Conservation (phyloP, 148 eudicot genomes). For the Tetragonia tetragonoides region DNA sequence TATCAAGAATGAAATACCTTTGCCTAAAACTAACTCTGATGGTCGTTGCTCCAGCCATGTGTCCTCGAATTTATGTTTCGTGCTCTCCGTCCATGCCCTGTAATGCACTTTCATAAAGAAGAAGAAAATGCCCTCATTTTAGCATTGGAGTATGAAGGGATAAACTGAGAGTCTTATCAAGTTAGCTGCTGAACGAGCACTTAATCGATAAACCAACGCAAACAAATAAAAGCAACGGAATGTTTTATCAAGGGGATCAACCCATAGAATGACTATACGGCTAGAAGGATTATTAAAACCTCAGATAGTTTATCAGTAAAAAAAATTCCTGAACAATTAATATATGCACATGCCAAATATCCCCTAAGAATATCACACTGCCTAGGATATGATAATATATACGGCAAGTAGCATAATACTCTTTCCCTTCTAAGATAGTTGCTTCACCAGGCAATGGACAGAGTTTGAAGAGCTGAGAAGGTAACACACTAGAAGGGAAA, state of each 20-base stretch:
- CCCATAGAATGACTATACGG: too few relatives aligned
- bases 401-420: too few relatives aligned
- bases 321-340: too few relatives aligned
- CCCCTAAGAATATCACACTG: too few relatives aligned
- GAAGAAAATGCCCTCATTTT: constrained; percentile 5
- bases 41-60: constrained; percentile 94
- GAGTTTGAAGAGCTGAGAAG: neutral
- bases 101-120: constrained; percentile 63
- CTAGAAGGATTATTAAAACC: too few relatives aligned
- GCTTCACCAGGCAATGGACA: neutral
- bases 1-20: constrained; percentile 51
- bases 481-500: neutral
- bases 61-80: constrained; percentile 92
- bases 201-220: neutral
- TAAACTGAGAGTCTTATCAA: neutral
- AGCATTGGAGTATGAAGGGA: neutral
- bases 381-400: too few relatives aligned
- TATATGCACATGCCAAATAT: neutral
- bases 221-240: neutral
- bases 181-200: neutral
- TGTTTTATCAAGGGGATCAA: too few relatives aligned
- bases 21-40: constrained; percentile 75
- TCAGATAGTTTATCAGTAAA: too few relatives aligned
- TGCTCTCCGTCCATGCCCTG: constrained; percentile 92
- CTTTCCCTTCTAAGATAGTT: neutral